Evolutionary conservation across 2,329 filamentous ascomycete genomes (phyloP), one percentile per base, ranked within the genome.

Genomic region (Fusarium euwallaceae): DNA sequence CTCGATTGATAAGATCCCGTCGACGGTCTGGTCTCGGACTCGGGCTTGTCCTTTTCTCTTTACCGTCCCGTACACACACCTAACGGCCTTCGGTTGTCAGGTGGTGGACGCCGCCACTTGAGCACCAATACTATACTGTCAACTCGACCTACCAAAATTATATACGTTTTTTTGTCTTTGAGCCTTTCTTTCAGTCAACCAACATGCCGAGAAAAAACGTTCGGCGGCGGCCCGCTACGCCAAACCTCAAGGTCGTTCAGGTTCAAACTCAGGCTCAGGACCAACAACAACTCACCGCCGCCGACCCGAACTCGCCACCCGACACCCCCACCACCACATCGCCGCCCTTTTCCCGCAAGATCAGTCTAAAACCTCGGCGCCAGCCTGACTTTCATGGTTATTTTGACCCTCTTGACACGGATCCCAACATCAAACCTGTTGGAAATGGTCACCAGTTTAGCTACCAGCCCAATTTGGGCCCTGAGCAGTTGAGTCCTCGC

Each of bases 241-340:
- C 85, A 64, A 83, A 84, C 69, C 81, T 86, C 75, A 82, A 83
- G 72, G 73, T 81, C 66, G 76, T 72, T 66, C 72, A 69, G 36
- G 36, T 62, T 45, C 72, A 66, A 60, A 24, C 73, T 61, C 72
- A 75, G 61, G 61, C 60, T 39, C 69, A 75, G 45, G 37, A 56
- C 61, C 67, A 78, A 67, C 80, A 82, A 39, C 75, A 78, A 63
- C 71, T 72, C 66, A 77, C 76, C 76, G 77, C 79, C 79, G 78
- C 80, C 74, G 82, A 84, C 66, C 86, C 85, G 63, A 84, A 86
- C 66, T 88, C 86, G 76, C 86, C 86, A 72, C 86, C 86, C 45
- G 84, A 86, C 60, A 87, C 86, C 45, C 86, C 86, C 61, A 86
- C 86, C 61, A 86, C 84, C 45, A 80, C 82, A 39, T 82, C 82